phyloP scores from a whole-genome alignment of 2,329 filamentous ascomycete genomes.

The Ceratocystis alfenasii region DNA sequence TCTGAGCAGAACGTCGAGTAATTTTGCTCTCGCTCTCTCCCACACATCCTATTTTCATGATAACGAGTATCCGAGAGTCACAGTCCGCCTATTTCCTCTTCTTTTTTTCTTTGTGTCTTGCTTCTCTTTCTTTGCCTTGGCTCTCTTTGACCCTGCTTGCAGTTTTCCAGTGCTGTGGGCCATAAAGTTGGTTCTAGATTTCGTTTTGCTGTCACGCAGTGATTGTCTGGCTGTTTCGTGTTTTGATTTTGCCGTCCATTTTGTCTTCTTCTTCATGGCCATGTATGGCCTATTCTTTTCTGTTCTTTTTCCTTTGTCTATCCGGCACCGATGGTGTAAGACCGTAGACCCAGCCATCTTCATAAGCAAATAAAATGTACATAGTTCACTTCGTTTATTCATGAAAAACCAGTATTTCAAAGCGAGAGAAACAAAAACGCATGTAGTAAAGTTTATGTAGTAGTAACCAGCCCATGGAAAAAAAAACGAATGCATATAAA shows the following conservation, averaged over 20 bases:
- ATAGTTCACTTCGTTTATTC: not conserved
- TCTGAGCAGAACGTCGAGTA: constrained; percentile 9
- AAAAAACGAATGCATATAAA: constrained; percentile 10
- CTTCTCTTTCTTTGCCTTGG: constrained; percentile 2
- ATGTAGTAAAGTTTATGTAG: constrained; percentile 3
- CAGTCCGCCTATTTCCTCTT: not conserved
- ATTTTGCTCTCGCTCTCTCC: constrained; percentile 6
- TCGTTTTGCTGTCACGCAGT: not conserved
- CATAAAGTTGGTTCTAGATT: not conserved
- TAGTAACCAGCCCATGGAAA: constrained; percentile 14
- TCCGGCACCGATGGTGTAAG: not conserved
- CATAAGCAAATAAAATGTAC: not conserved
- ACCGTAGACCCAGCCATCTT: not conserved
- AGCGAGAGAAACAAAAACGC: not conserved
- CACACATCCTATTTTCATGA: not conserved
- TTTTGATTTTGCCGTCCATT: not conserved
- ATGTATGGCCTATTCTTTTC: no score
- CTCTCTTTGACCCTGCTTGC: not conserved
- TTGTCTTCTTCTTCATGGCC: not conserved
- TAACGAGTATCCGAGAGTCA: not conserved
- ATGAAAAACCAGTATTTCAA: not conserved
- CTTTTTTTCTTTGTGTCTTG: not conserved
- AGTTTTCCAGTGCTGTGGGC: not conserved
- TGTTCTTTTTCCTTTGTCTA: not conserved
- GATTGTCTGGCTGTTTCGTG: not conserved